Conservation (phyloP, 2,329 filamentous ascomycete genomes). For the Fusarium sp. region DNA sequence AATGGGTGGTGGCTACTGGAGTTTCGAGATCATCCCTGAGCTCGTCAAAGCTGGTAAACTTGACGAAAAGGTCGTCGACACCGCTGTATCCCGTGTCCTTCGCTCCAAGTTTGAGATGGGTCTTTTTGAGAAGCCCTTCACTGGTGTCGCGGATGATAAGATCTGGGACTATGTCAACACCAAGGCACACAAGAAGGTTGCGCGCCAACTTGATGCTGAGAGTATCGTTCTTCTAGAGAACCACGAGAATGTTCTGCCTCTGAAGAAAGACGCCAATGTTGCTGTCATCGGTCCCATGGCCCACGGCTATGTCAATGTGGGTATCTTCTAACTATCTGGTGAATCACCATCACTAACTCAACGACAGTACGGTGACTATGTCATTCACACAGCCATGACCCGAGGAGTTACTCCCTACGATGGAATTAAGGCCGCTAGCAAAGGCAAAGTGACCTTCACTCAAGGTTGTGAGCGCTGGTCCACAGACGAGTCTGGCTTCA, state of each 20-base stretch:
- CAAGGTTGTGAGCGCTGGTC: conserved; percentile 79
- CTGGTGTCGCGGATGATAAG: conserved; percentile 62
- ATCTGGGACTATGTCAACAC: conserved; percentile 69
- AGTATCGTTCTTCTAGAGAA: conserved; percentile 69
- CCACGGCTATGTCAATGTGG: conserved; percentile 72
- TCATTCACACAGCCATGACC: conserved; percentile 69
- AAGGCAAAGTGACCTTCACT: conserved; percentile 69
- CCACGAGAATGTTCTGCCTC: conserved; percentile 59
- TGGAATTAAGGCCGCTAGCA: conserved; percentile 69
- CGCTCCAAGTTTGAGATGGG: conserved; percentile 74
- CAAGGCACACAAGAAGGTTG: conserved; percentile 63
- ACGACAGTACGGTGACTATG: conserved; percentile 73
- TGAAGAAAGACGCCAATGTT: conserved; percentile 71
- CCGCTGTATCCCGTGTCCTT: conserved; percentile 70
- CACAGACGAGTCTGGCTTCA: conserved; percentile 71
- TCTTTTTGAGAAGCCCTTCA: conserved; percentile 75
- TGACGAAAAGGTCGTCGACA: conserved; percentile 66
- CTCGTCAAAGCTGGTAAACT: conserved; percentile 69
- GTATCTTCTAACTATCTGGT: conserved; percentile 31
- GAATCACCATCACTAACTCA: conserved; percentile 5
- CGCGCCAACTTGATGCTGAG: conserved; percentile 70
- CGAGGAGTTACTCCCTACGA: conserved; percentile 74
- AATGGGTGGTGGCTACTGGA: conserved; percentile 80
- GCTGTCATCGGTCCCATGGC: conserved; percentile 81
- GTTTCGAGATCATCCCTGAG: conserved; percentile 70